A percentile compares a stretch with the other conserved stretches of the same genome.
Evolutionary conservation across 306 rosid genomes (phyloP).

Genomic region (Begonia fuchsioides): DNA sequence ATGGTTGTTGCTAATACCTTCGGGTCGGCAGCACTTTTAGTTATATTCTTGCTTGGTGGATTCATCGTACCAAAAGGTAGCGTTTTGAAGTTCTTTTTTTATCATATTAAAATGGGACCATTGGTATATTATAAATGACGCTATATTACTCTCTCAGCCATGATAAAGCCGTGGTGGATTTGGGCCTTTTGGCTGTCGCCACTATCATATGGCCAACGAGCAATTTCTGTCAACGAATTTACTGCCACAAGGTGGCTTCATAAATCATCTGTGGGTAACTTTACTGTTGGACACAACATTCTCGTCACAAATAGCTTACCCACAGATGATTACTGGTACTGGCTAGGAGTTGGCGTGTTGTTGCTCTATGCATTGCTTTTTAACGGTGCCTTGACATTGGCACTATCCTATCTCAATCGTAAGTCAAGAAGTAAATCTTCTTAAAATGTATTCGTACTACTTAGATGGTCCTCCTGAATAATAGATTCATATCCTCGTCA

Average conservation of each 20-base stretch:
- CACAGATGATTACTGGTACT: conserved; percentile 48
- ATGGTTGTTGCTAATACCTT: conserved; percentile 81
- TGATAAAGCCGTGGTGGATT: conserved; percentile 74
- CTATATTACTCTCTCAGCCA: conserved; percentile 28
- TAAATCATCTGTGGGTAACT: conserved; percentile 31
- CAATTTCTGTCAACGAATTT: conserved; percentile 72
- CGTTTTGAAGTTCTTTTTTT: background rate
- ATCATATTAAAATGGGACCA: too few relatives aligned
- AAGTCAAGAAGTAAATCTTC: conserved; percentile 21
- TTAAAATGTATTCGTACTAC: background rate
- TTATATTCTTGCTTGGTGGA: conserved; percentile 66
- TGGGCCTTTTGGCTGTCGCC: conserved; percentile 92
- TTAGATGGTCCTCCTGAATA: too few relatives aligned
- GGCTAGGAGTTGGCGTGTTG: conserved; percentile 46
- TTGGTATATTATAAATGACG: background rate
- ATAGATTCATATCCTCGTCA: too few relatives aligned
- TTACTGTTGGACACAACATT: conserved; percentile 43
- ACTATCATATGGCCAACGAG: conserved; percentile 63
- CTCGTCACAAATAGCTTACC: conserved; percentile 45
- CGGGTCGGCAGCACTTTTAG: conserved; percentile 63
- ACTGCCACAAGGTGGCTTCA: conserved; percentile 75
- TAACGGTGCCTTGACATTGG: conserved; percentile 48
- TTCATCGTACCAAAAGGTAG: conserved; percentile 78
- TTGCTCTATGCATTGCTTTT: conserved; percentile 33
- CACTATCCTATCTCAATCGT: conserved; percentile 68